phyloP scores from a whole-genome alignment of 1,139 yeast genomes.

The Candida labiduridarum region DNA sequence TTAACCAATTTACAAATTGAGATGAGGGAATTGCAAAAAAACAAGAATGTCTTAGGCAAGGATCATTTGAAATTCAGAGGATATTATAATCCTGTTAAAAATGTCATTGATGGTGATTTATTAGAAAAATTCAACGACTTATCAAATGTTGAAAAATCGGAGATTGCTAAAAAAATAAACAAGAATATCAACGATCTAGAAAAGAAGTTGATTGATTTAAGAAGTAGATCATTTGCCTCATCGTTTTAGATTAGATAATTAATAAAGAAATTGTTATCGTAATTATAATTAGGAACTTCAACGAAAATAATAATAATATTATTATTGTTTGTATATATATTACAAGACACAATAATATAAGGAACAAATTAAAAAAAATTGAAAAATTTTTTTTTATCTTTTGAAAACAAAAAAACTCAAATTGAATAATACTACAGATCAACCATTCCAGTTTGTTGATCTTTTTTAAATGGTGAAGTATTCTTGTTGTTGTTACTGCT shows the following conservation, averaged over 20 bases:
- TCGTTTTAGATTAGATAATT: neutral
- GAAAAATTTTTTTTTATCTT: neutral
- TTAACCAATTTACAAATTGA: slow-evolving; percentile 56
- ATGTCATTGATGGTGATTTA: slow-evolving; percentile 86
- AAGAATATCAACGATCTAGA: slow-evolving; percentile 62
- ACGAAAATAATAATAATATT: neutral
- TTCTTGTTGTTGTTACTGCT: neutral
- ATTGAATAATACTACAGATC: slow-evolving; percentile 6
- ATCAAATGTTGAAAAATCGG: slow-evolving; percentile 38
- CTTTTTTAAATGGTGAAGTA: slow-evolving; percentile 11
- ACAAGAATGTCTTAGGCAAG: slow-evolving; percentile 49
- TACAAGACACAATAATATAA: slow-evolving; percentile 1
- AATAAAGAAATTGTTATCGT: too few relatives aligned
- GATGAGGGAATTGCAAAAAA: slow-evolving; percentile 33
- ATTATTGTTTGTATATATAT: neutral
- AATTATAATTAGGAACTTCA: too few relatives aligned
- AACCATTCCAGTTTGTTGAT: slow-evolving; percentile 13
- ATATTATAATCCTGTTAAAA: slow-evolving; percentile 74
- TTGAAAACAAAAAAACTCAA: too few relatives aligned
- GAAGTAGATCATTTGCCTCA: slow-evolving; percentile 39
- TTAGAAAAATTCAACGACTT: slow-evolving; percentile 59
- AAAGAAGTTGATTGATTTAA: slow-evolving; percentile 58
- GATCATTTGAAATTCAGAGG: slow-evolving; percentile 73
- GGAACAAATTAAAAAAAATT: neutral
- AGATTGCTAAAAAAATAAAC: slow-evolving; percentile 56